Conservation (phyloP, 2,329 filamentous ascomycete genomes). For the Kalaharituber pfeilii region DNA sequence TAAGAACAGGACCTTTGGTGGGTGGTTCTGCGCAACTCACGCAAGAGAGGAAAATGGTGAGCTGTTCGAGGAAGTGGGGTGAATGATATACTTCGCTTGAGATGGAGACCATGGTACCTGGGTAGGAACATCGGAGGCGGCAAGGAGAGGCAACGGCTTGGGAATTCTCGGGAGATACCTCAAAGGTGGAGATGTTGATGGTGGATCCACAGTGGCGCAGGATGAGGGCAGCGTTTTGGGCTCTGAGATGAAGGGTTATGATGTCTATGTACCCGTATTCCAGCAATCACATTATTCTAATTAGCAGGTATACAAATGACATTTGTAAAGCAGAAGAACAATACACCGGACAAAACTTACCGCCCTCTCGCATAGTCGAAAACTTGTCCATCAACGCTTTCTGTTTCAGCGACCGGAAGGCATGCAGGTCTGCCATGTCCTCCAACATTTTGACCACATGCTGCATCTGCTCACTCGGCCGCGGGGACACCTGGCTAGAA, state of each 20-base stretch:
- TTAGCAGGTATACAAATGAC: no score
- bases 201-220: slow-evolving; percentile 24
- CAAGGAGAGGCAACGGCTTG: slow-evolving; percentile 28
- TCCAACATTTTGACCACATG: not conserved
- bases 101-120: slow-evolving; percentile 28
- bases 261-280: no score
- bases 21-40: no score
- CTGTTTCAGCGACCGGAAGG: not conserved
- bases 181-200: slow-evolving; percentile 31
- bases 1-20: no score
- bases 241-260: slow-evolving; percentile 29
- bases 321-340: no score
- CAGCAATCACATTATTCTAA: no score
- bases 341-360: no score
- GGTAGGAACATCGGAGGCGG: slow-evolving; percentile 32
- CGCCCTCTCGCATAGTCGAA: not conserved
- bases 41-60: slow-evolving; percentile 19
- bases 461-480: not conserved
- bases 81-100: slow-evolving; percentile 17
- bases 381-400: not conserved
- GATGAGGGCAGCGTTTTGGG: slow-evolving; percentile 34
- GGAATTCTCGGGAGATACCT: slow-evolving; percentile 31
- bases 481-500: no score
- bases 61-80: slow-evolving; percentile 17
- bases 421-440: not conserved